Conservation (phyloP, 305 asterid species). For the Solanum hybrid region DNA sequence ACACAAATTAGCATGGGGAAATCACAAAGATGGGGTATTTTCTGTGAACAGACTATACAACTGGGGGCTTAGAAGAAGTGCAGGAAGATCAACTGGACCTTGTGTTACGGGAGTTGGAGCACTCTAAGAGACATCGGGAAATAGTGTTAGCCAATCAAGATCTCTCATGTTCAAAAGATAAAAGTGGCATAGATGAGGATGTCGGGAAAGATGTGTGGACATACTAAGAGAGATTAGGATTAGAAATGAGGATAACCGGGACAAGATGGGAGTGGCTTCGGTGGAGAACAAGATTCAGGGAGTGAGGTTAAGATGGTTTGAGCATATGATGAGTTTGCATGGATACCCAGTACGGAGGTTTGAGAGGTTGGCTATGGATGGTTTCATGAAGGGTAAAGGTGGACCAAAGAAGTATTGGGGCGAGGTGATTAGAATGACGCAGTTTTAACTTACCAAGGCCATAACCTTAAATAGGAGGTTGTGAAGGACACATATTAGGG, state of each 20-base stretch:
- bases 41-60: background rate
- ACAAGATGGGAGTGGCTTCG: background rate
- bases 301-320: background rate
- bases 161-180: background rate
- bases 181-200: background rate
- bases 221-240: background rate
- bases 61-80: background rate
- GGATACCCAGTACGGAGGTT: background rate
- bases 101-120: background rate
- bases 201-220: background rate
- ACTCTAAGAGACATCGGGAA: background rate
- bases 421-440: background rate
- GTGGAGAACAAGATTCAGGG: background rate
- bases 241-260: background rate
- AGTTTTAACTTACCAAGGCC: background rate
- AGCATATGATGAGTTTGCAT: background rate
- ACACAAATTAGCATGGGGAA: background rate
- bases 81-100: background rate
- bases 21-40: background rate
- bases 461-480: background rate
- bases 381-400: background rate
- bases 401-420: background rate
- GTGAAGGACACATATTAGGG: background rate
- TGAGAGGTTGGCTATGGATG: background rate
- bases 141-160: background rate